A percentile compares a stretch with the other conserved stretches of the same genome.
Evolutionary conservation across 345 rosid genomes (phyloP).

Genomic region (Gossypium rotundifolium): DNA sequence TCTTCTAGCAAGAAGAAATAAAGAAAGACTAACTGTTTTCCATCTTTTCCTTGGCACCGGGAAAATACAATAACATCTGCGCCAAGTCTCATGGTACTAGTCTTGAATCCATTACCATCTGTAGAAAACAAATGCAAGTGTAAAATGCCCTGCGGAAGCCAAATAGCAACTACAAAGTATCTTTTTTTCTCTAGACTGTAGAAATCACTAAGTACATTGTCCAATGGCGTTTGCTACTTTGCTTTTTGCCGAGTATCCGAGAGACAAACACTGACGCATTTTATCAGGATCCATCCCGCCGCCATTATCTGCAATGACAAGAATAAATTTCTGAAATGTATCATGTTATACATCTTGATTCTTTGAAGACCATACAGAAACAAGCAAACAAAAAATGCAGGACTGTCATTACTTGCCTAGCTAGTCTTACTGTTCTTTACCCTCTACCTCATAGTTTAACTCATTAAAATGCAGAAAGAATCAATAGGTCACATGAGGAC

Average conservation of each 20-base stretch:
- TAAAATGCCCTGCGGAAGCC: not conserved
- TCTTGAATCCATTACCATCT: constrained; percentile 17
- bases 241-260: constrained; percentile 76
- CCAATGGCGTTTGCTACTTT: constrained; percentile 64
- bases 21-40: constrained; percentile 42
- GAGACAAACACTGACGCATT: constrained; percentile 73
- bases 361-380: not conserved
- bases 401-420: not conserved
- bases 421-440: not conserved
- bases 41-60: constrained; percentile 56
- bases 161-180: constrained; percentile 1
- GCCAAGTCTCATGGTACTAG: constrained; percentile 92
- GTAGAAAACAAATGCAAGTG: not conserved
- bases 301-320: constrained; percentile 66
- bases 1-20: not conserved
- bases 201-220: constrained; percentile 44
- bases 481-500: not conserved
- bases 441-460: not conserved
- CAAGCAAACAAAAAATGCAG: not conserved
- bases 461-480: not conserved
- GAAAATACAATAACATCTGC: constrained; percentile 99
- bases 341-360: not conserved
- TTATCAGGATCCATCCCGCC: constrained; percentile 89
- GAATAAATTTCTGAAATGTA: not conserved
- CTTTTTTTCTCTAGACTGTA: not conserved